Base-by-base conservation (phyloP, 345 rosid species). In the Mercurialis annua region DNA sequence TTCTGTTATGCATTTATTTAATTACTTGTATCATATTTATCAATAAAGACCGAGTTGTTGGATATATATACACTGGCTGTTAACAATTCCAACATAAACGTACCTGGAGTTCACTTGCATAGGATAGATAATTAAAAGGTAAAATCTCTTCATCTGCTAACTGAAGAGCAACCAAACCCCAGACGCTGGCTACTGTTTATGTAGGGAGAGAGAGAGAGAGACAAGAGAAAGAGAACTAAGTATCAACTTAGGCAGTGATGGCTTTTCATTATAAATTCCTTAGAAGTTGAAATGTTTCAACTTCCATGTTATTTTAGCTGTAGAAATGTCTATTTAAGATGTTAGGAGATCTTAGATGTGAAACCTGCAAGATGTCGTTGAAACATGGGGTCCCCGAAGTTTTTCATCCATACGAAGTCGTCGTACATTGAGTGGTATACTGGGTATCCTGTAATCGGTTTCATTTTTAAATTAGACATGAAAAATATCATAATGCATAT, bases 361-460 rank as follows among this genome's bases (percentile, higher is more conserved):
- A 51, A 53, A 84, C 88, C 88, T 82, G 98, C 96, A 23, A 87
- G 79, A 76, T 87, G 89, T 79, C 96, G 82, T 1, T 69, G 87
- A 72, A 92, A 89, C 81, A 70, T 76, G 7, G 89, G 96, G 59
- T 86, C 92, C 15, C 98, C 98, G 65, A 82, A 89, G 3, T 85
- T 86, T 62, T 89, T 73, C 92, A 87, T 89, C 98, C 96, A 92
- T 63, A 78, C 49, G 59, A 78, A 92, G 71, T 92, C 94, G 68
- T 92, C 96, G 21, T 89, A 92, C 87, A 86, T 84, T 18, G 96
- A 89, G 73, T 92, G 98, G 71, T 92, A 89, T 17, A 86, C 92
- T 18, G 96, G 92, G 79, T 83, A 87, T 38, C 75, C 98, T 89
- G 85, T 71, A 47, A 53, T 49, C 40, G 40, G 48, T 59, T 29